Percentiles rank a stretch among this genome's conserved stretches.
Conservation (phyloP, 176 grass and related monocot genomes). For the Triticum urartu region DNA sequence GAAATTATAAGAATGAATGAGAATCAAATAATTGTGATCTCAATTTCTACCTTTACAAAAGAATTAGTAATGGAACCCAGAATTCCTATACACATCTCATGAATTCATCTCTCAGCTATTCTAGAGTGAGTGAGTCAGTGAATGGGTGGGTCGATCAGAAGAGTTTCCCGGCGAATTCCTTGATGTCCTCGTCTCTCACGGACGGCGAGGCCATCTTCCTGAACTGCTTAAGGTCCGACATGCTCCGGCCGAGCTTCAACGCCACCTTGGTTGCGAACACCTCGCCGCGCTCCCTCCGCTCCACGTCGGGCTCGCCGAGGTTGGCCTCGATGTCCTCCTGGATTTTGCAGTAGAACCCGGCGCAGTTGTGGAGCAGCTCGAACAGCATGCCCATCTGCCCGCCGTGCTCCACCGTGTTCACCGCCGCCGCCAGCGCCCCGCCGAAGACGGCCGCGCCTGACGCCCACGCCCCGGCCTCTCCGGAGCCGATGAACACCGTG, state of each 20-base stretch:
- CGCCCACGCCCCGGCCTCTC: no score
- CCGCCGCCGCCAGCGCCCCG: no score
- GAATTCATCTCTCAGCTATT: not conserved
- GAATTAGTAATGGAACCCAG: not conserved
- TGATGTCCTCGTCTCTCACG: slow-evolving; percentile 32
- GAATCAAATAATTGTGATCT: not conserved
- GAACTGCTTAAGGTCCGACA: slow-evolving; percentile 38
- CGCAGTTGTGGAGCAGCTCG: slow-evolving; percentile 51
- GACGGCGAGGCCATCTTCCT: slow-evolving; percentile 31
- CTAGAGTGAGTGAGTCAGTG: no score
- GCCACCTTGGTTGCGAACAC: slow-evolving; percentile 51
- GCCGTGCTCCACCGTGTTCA: no score
- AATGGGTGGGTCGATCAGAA: not conserved
- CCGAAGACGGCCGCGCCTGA: no score
- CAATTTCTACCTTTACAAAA: not conserved
- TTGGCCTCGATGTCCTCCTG: slow-evolving; percentile 53
- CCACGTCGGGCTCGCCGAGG: slow-evolving; percentile 31
- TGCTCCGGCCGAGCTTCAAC: slow-evolving; percentile 12
- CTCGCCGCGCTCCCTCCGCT: slow-evolving; percentile 57
- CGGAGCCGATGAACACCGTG: no score
- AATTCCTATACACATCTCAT: not conserved
- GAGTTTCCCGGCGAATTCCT: slow-evolving; percentile 7
- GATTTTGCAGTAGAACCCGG: slow-evolving; percentile 41
- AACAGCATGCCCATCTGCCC: slow-evolving; percentile 62
- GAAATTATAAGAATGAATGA: not conserved